Base-by-base conservation (phyloP, 2,329 filamentous ascomycete genomes). In the Davidsoniella eucalypti region DNA sequence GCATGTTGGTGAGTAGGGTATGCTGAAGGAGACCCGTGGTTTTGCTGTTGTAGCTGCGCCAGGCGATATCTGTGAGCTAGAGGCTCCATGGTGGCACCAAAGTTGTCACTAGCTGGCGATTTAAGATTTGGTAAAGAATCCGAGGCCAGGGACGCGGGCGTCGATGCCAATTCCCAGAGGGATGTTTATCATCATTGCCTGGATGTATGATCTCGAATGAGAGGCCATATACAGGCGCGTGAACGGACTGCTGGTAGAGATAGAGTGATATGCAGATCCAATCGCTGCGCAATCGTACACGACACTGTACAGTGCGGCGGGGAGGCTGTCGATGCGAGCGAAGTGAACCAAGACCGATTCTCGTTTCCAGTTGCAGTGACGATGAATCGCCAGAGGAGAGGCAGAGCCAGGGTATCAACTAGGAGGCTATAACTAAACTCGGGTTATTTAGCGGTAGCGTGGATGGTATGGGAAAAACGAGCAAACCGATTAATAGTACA, bases 71-170 rank as follows among this genome's bases (percentile, higher is more conserved):
- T 18, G 4, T 53, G 39, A 7, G 47, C 18, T 25, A 44, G 18
- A 47, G 51, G 38, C 18, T 53, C 51, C 51, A 53, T 53, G 38
- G 16, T 45, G 18, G 41, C 33, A 33, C 40, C 41, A 51, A 14
- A 47, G 36, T 21, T 43, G 8, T 43, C 14, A 25, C 18, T 43
- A 9, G 18, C 10, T 18, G 17, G n/a, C 33, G 17, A 43, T 16
- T 26, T 29, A 18, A 47, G 29, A 41, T 29, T 37, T 23, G n/a
- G 29, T 18, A 16, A 42, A 42, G 23, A 42, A 16, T 38, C 18
- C 45, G 33, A 53, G 47, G 51, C 51, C 29, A 47, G 42, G 43
- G 51, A 53, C 37, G 47, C 44, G 48, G 51, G 51, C 47, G 43
- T 53, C 47, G 47, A 53, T 47, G 51, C 51, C 51, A 47, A 41